These are phyloP conservation scores for Saccharomycopsis fibuligera DNA, from an alignment of 805 yeast genomes.

Conservation along the genomic window DNA sequence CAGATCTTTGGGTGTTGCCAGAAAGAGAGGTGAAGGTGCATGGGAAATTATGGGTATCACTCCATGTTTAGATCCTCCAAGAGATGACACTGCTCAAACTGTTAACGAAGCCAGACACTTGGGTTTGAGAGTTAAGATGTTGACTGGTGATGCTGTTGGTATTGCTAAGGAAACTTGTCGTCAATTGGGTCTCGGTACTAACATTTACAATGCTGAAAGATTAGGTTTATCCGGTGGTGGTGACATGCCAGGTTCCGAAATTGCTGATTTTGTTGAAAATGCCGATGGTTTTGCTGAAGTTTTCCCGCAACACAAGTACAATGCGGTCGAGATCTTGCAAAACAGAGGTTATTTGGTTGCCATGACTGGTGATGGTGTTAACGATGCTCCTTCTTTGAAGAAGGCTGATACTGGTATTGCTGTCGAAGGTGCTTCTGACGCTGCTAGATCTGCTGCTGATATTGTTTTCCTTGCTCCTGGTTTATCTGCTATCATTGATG, in stretches of 20 bases:
- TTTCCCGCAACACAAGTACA: constrained; percentile 96
- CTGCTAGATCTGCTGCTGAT: constrained; percentile 40
- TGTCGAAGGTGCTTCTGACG: constrained; percentile 70
- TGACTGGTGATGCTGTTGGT: constrained; percentile 99
- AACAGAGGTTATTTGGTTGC: constrained; percentile 96
- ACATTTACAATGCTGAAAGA: constrained; percentile 95
- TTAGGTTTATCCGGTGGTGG: constrained; percentile 95
- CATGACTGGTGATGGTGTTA: constrained; percentile 99
- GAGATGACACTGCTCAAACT: constrained; percentile 95
- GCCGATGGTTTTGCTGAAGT: constrained; percentile 99
- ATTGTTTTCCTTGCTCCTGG: constrained; percentile 71
- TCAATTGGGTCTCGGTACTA: constrained; percentile 94
- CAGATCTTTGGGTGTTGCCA: constrained; percentile 97
- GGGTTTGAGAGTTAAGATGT: constrained; percentile 95
- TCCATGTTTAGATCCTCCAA: constrained; percentile 99
- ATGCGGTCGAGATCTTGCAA: constrained; percentile 92
- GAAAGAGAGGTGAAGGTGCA: constrained; percentile 97
- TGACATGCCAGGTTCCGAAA: constrained; percentile 95
- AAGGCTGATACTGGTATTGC: constrained; percentile 97
- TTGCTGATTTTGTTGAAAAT: constrained; percentile 94
- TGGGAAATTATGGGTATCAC: constrained; percentile 97
- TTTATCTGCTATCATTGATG: constrained; percentile 91
- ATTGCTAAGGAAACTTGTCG: constrained; percentile 98
- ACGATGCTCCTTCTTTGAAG: constrained; percentile 96
- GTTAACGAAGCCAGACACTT: constrained; percentile 84